phyloP scores from a whole-genome alignment of 352 stramenopile genomes.

The Phytophthora ohioensis region DNA sequence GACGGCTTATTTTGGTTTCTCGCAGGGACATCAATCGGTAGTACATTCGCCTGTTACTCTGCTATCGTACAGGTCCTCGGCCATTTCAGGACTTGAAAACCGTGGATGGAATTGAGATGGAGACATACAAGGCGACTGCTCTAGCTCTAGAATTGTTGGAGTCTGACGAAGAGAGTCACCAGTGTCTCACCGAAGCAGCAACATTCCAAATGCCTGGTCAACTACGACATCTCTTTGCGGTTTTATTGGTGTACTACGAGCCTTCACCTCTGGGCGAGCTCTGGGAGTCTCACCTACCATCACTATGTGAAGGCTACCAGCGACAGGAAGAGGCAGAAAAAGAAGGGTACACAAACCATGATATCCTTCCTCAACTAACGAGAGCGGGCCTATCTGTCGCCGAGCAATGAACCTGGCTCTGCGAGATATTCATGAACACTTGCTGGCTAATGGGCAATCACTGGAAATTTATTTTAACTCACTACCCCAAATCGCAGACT shows the following conservation, averaged over 20 bases:
- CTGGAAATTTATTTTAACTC: no score
- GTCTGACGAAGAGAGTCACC: conserved; percentile 11
- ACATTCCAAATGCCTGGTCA: conserved; percentile 14
- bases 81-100: conserved; percentile 1
- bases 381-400: not conserved
- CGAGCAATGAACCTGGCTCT: no score
- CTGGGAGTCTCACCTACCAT: not conserved
- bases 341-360: not conserved
- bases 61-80: not conserved
- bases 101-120: not conserved
- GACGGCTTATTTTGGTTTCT: conserved; percentile 7
- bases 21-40: not conserved
- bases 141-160: conserved; percentile 1
- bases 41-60: conserved; percentile 5
- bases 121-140: not conserved
- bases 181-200: not conserved
- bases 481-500: no score
- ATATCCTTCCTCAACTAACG: not conserved
- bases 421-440: no score
- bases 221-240: conserved; percentile 5
- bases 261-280: not conserved
- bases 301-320: not conserved
- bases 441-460: no score
- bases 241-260: conserved; percentile 11
- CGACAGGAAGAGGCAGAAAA: not conserved